phyloP scores from a whole-genome alignment of 305 asterid species.

The Fraxinus paxiana region DNA sequence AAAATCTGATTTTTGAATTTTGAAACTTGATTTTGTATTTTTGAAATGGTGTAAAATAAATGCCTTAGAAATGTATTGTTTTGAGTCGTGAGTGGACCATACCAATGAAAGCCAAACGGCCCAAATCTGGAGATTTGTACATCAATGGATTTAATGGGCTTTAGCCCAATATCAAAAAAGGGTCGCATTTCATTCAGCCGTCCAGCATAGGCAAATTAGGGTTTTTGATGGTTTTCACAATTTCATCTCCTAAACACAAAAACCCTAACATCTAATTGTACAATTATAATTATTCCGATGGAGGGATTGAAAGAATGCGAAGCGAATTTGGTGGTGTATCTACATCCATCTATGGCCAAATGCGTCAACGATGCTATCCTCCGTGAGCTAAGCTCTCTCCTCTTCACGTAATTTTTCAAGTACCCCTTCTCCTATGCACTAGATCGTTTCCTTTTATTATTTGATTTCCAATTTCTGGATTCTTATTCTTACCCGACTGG shows the following conservation, averaged over 20 bases:
- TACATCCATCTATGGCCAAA: conserved; percentile 63
- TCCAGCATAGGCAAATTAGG: neutral
- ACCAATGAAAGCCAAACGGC: neutral
- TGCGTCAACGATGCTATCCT: conserved; percentile 45
- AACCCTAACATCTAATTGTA: neutral
- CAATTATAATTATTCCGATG: conserved; percentile 29
- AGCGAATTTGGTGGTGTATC: conserved; percentile 44
- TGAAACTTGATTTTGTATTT: no score
- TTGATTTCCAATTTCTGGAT: neutral
- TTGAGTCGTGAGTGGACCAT: neutral
- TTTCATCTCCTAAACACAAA: neutral
- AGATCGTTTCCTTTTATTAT: neutral
- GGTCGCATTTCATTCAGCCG: neutral
- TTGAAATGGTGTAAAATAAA: no score
- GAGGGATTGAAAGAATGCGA: conserved; percentile 52
- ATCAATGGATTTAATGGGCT: neutral
- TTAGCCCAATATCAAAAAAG: neutral
- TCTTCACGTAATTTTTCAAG: conserved; percentile 50
- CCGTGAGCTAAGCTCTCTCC: conserved; percentile 54
- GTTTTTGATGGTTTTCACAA: neutral
- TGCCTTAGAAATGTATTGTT: no score
- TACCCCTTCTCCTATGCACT: neutral
- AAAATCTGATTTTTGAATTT: no score
- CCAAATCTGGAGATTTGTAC: neutral
- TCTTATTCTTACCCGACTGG: neutral